Percentiles rank a stretch among this genome's conserved stretches.
phyloP scores from a whole-genome alignment of 2,329 filamentous ascomycete species.

The Geosmithia putterillii region DNA sequence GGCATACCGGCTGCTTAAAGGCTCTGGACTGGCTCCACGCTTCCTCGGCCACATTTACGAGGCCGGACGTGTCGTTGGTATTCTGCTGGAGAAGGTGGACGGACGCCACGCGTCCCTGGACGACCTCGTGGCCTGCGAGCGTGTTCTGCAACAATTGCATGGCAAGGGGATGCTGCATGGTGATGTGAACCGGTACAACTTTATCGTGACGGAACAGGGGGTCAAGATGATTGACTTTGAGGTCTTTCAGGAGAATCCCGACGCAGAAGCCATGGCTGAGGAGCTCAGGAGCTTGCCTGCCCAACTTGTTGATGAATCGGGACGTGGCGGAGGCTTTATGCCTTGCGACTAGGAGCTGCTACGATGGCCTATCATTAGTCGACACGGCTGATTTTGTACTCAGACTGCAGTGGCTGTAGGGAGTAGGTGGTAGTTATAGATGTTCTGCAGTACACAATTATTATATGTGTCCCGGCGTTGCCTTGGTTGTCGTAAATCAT shows the following conservation, averaged over 20 bases:
- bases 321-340: background rate
- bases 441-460: too few relatives aligned
- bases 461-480: too few relatives aligned
- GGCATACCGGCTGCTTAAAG: conserved; percentile 12
- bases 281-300: background rate
- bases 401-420: too few relatives aligned
- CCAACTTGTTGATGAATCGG: background rate
- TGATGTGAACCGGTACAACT: conserved; percentile 25
- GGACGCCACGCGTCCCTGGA: conserved; percentile 12
- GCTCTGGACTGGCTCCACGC: conserved; percentile 12
- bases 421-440: too few relatives aligned
- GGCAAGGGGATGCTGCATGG: conserved; percentile 17
- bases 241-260: background rate
- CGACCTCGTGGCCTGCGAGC: conserved; percentile 15
- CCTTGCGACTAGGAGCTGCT: too few relatives aligned
- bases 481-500: too few relatives aligned
- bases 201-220: conserved; percentile 9
- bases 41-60: conserved; percentile 22
- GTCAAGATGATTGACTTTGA: background rate
- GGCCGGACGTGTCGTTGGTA: conserved; percentile 19
- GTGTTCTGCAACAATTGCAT: conserved; percentile 13
- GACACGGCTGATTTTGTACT: too few relatives aligned
- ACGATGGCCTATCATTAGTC: too few relatives aligned
- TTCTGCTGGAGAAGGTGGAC: conserved; percentile 20
- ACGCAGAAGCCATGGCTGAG: background rate